Conservation (phyloP, 2,329 filamentous ascomycete genomes). For the Microcyclospora pomicola region DNA sequence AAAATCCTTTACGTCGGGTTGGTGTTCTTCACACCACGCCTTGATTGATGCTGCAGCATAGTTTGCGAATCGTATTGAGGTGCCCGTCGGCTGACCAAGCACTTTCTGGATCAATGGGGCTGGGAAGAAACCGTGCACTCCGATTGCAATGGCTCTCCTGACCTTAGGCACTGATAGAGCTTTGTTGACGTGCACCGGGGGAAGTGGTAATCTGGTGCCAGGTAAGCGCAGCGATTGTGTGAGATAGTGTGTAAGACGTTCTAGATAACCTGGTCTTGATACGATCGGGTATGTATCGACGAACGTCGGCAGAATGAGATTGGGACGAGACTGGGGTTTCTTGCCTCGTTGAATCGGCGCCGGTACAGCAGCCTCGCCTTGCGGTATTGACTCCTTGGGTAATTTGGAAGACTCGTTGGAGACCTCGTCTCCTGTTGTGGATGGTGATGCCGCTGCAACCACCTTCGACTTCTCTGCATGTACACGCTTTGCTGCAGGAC, state of each 20-base stretch:
- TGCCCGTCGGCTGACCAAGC: slow-evolving; percentile 88
- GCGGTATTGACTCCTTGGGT: neutral
- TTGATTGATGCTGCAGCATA: slow-evolving; percentile 73
- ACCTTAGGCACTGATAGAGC: slow-evolving; percentile 54
- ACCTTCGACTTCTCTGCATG: slow-evolving; percentile 10
- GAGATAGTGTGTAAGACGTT: slow-evolving; percentile 25
- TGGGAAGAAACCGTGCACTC: slow-evolving; percentile 88
- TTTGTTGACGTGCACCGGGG: slow-evolving; percentile 55
- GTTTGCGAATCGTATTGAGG: slow-evolving; percentile 83
- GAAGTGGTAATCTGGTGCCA: slow-evolving; percentile 31
- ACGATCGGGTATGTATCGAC: slow-evolving; percentile 46
- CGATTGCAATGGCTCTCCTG: slow-evolving; percentile 79
- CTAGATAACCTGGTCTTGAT: slow-evolving; percentile 32
- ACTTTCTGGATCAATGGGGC: slow-evolving; percentile 76
- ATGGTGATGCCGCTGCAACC: slow-evolving; percentile 9
- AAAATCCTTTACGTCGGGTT: slow-evolving; percentile 50
- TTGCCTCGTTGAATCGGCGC: slow-evolving; percentile 16
- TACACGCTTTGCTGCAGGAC: slow-evolving; percentile 13
- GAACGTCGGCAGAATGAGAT: slow-evolving; percentile 58
- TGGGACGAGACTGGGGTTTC: slow-evolving; percentile 30
- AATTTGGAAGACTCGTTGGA: slow-evolving; percentile 6
- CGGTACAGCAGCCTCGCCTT: slow-evolving; percentile 21
- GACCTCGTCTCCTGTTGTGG: slow-evolving; percentile 8
- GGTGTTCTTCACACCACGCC: slow-evolving; percentile 57
- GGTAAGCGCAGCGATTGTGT: slow-evolving; percentile 22